Base-by-base conservation (phyloP, 495 filamentous ascomycete species). In the Alectoria sarmentosa region DNA sequence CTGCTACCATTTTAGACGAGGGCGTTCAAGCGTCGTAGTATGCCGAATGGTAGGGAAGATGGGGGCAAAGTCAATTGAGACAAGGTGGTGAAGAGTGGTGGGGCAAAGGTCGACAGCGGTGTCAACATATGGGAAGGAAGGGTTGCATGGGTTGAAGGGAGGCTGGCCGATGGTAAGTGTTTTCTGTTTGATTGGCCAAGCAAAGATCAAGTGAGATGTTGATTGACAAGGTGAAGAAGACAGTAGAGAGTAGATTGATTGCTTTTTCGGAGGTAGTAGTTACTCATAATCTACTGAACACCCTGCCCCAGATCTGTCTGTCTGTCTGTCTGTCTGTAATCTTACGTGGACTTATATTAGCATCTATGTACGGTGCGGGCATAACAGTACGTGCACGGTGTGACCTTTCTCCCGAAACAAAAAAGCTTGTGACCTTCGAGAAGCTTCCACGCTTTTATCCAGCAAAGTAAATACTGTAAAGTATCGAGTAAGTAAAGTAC, bases 1-100 rank as follows among this genome's bases (percentile, higher is more conserved):
- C 91, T 65, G 88, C 88, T 58, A 92, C 89, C 91, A 96, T 96
- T 38, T 64, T 86, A 68, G 32, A 15, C 44, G 38, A 23, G 15
- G 56, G 58, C 8, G 19, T 10, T 26, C 0, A 15, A n/a, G 30
- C 26, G 30, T 5, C 34, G 28, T 30, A 39, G 41, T 23, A 59
- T n/a, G 30, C n/a, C 36, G 23, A 23, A 10, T 37, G 8, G 37
- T 38, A 44, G 6, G 30, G 15, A 14, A 56, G 44, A 38, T 34
- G 37, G 13, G 21, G 26, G 38, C n/a, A 42, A 64, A 64, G 62
- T 37, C 52, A 64, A 64, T 64, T 64, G 44, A 58, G 9, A 21
- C 2, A 10, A 36, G 14, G 52, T 34, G 1, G 9, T 7, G 30
- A 48, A 26, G 1, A 26, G 0, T 48, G 15, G 3, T 26, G 44